phyloP scores from a whole-genome alignment of 148 eudicot species.

The Cornus suecica region DNA sequence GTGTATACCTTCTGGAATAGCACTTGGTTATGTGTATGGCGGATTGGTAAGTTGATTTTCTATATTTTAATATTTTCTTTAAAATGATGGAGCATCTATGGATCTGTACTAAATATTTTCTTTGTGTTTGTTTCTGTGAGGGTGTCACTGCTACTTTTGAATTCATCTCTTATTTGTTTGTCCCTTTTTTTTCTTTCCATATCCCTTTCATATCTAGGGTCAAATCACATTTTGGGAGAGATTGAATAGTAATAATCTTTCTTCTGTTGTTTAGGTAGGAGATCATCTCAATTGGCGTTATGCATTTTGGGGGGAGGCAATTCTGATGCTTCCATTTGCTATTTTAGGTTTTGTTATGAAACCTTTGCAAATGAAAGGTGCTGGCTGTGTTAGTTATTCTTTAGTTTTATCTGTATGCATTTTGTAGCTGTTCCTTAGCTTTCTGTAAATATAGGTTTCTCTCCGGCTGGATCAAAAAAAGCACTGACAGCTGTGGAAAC shows the following conservation, averaged over 20 bases:
- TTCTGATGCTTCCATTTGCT: slow-evolving; percentile 92
- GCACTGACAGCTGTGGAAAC: slow-evolving; percentile 38
- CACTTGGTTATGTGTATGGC: slow-evolving; percentile 94
- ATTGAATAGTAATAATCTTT: not conserved
- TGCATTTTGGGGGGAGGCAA: slow-evolving; percentile 79
- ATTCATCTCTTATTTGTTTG: not conserved
- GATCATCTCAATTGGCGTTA: slow-evolving; percentile 57
- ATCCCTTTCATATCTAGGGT: too few relatives aligned
- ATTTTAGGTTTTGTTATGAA: slow-evolving; percentile 80
- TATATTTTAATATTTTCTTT: not conserved
- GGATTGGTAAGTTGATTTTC: slow-evolving; percentile 57
- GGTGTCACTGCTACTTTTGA: not conserved
- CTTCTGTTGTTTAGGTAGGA: slow-evolving; percentile 55
- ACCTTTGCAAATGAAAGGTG: slow-evolving; percentile 90
- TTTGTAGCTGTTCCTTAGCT: slow-evolving; percentile 12
- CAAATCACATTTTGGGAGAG: not conserved
- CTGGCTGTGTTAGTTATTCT: slow-evolving; percentile 1
- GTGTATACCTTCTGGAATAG: slow-evolving; percentile 98
- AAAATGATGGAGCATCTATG: not conserved
- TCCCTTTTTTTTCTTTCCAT: not conserved
- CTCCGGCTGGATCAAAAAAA: slow-evolving; percentile 51
- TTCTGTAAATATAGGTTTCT: slow-evolving; percentile 52
- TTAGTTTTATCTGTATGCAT: slow-evolving; percentile 9
- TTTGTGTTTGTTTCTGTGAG: not conserved
- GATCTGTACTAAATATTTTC: not conserved